Evolutionary conservation across 805 yeast species (phyloP).

Genomic region (Ogataea methylovora): DNA sequence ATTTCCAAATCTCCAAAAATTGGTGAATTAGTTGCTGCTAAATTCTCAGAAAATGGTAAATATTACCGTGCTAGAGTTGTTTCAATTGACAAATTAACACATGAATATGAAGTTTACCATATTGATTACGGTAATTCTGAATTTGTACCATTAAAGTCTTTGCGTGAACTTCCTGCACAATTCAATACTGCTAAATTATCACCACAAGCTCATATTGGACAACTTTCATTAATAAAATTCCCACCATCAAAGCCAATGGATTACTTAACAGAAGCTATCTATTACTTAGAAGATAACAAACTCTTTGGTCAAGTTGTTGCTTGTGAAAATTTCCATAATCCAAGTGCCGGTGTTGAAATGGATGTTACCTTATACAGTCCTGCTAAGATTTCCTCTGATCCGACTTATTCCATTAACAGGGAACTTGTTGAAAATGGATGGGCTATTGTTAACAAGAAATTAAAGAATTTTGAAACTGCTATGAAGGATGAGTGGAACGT

Average conservation of each 20-base stretch:
- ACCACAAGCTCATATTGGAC: conserved; percentile 49
- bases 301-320: conserved; percentile 49
- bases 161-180: conserved; percentile 47
- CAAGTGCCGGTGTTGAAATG: conserved; percentile 35
- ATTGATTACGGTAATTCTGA: conserved; percentile 56
- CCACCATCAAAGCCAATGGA: conserved; percentile 54
- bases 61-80: conserved; percentile 52
- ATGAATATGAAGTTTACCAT: conserved; percentile 43
- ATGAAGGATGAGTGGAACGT: conserved; percentile 30
- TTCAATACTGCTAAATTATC: conserved; percentile 33
- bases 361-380: conserved; percentile 51
- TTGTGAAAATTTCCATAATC: conserved; percentile 35
- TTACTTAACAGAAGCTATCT: conserved; percentile 46
- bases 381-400: conserved; percentile 42
- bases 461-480: conserved; percentile 27
- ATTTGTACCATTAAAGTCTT: conserved; percentile 32
- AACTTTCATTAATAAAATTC: conserved; percentile 42
- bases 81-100: conserved; percentile 34
- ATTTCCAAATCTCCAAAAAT: conserved; percentile 36
- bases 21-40: conserved; percentile 50
- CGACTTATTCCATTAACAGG: conserved; percentile 52
- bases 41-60: conserved; percentile 43
- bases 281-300: conserved; percentile 44
- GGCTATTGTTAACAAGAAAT: conserved; percentile 42
- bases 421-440: conserved; percentile 52